Evolutionary conservation across 2,329 filamentous ascomycete species (phyloP).

Genomic region (Diaporthe nobilis): DNA sequence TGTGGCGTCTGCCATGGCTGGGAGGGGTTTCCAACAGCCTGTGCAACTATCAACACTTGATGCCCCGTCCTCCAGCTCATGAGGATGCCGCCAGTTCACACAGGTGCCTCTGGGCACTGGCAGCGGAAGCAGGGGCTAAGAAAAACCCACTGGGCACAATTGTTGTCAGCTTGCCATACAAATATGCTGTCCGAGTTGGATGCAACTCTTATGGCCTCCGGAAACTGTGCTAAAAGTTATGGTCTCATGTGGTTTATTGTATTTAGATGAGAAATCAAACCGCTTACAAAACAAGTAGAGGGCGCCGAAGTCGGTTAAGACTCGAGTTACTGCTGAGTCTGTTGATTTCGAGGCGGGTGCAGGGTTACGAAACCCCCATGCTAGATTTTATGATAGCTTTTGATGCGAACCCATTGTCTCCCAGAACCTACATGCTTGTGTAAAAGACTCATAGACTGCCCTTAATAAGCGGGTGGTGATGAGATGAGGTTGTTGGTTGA

Average conservation of each 20-base stretch:
- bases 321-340: neutral
- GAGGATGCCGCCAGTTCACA: neutral
- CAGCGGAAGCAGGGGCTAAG: no score
- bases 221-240: neutral
- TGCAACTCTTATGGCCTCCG: neutral
- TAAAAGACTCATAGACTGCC: neutral
- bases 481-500: neutral
- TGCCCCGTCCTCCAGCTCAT: neutral
- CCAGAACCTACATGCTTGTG: neutral
- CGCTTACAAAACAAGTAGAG: conserved; percentile 20
- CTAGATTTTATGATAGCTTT: neutral
- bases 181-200: neutral
- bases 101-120: neutral
- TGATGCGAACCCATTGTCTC: neutral
- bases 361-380: neutral
- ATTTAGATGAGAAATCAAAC: conserved; percentile 23
- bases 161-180: neutral
- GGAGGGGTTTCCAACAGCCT: neutral
- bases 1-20: conserved; percentile 20
- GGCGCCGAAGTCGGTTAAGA: conserved; percentile 15
- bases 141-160: neutral
- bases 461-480: neutral
- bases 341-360: neutral
- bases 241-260: neutral
- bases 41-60: neutral